Percentiles rank a stretch among this genome's conserved stretches.
These are phyloP conservation scores for Artomyces pyxidatus DNA, from an alignment of 768 basidiomycete species.

Conservation along the genomic window DNA sequence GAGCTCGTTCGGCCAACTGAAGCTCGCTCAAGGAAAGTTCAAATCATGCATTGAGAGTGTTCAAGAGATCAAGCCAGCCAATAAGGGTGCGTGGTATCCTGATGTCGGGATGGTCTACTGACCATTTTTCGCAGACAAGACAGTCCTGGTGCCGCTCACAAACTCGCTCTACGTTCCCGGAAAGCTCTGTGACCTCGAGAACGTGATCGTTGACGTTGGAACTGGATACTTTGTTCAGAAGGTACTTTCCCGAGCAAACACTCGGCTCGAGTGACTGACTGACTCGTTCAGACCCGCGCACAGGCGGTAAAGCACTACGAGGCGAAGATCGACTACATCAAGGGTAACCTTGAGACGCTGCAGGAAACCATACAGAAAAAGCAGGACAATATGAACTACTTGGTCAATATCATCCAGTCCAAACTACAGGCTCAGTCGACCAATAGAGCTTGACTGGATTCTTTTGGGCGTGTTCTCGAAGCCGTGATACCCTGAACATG, in stretches of 20 bases:
- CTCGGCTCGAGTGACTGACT: not conserved
- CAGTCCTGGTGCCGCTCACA: conserved; percentile 86
- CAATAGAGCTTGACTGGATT: not conserved
- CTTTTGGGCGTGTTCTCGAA: no score
- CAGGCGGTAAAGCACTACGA: conserved; percentile 81
- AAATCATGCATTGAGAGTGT: conserved; percentile 79
- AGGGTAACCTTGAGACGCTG: conserved; percentile 73
- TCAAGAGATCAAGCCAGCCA: conserved; percentile 60
- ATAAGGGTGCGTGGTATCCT: conserved; percentile 48
- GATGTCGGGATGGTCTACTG: no score
- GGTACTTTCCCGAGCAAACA: conserved; percentile 40
- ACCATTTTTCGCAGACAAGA: conserved; percentile 65
- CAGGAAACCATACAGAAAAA: conserved; percentile 89
- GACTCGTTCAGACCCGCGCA: conserved; percentile 53
- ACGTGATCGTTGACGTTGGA: conserved; percentile 92
- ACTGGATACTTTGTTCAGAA: conserved; percentile 97
- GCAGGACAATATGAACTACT: conserved; percentile 76
- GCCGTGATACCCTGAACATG: no score
- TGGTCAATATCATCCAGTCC: conserved; percentile 66
- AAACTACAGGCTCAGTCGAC: conserved; percentile 33
- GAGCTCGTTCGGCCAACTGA: conserved; percentile 86
- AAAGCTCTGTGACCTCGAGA: conserved; percentile 69
- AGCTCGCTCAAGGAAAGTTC: conserved; percentile 91
- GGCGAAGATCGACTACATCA: conserved; percentile 74
- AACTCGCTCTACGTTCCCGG: conserved; percentile 95